These are phyloP conservation scores for Schwanniomyces etchellsii DNA, from an alignment of 1,139 yeast genomes.

Conservation along the genomic window DNA sequence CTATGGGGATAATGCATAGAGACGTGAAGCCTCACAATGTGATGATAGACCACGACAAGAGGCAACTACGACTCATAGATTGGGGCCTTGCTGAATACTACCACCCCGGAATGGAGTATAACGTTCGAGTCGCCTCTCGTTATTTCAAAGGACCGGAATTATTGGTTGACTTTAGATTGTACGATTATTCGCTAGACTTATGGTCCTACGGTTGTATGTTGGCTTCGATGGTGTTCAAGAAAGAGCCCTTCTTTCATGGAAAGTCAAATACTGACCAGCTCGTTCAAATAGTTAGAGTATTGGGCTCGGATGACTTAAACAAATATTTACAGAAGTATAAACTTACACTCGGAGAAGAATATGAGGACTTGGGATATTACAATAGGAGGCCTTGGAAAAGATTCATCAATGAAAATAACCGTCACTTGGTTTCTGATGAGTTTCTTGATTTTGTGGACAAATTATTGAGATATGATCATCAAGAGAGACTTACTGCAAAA, in stretches of 20 bases:
- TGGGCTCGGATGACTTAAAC: constrained; percentile 84
- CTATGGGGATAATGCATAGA: constrained; percentile 98
- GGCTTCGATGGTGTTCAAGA: constrained; percentile 94
- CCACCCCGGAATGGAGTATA: constrained; percentile 90
- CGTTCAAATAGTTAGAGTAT: constrained; percentile 87
- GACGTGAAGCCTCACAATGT: constrained; percentile 98
- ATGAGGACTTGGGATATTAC: constrained; percentile 76
- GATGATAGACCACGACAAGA: constrained; percentile 87
- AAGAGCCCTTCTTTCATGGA: constrained; percentile 97
- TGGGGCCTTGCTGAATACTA: constrained; percentile 99
- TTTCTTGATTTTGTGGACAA: constrained; percentile 81
- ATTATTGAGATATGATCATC: constrained; percentile 87
- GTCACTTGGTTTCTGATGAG: constrained; percentile 60
- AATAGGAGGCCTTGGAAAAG: constrained; percentile 86
- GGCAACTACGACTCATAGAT: constrained; percentile 77
- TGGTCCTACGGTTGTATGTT: constrained; percentile 98
- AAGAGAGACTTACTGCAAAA: constrained; percentile 85
- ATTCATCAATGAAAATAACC: constrained; percentile 72
- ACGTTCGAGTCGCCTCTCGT: constrained; percentile 96
- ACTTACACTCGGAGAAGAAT: constrained; percentile 71
- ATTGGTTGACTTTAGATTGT: constrained; percentile 85
- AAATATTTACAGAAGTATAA: constrained; percentile 72
- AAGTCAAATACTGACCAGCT: constrained; percentile 93
- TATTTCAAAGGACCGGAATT: constrained; percentile 98
- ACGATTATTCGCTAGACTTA: constrained; percentile 90